These are phyloP conservation scores for Choiromyces venosus DNA, from an alignment of 495 filamentous ascomycete genomes.

Conservation along the genomic window DNA sequence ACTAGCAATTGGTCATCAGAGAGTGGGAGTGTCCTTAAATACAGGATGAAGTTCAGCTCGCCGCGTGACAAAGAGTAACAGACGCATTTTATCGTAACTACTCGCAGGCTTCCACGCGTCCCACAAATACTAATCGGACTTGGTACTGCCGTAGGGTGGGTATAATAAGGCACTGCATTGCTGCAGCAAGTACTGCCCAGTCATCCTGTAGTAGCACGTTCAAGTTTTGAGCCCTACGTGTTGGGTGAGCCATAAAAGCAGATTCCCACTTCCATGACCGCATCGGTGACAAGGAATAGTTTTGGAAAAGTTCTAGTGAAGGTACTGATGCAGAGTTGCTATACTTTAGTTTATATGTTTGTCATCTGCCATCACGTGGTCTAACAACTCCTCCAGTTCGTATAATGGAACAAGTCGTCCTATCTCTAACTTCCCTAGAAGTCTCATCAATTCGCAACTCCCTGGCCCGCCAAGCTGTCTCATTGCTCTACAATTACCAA, in stretches of 20 bases:
- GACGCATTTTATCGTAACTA: too few species aligned
- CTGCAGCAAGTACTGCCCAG: not conserved
- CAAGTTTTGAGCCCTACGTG: not conserved
- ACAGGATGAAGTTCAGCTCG: too few species aligned
- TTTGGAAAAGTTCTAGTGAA: not conserved
- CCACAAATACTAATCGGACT: too few species aligned
- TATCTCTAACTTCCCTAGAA: not conserved
- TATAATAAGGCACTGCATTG: not conserved
- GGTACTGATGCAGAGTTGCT: not conserved
- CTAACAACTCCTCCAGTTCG: not conserved
- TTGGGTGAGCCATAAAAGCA: too few species aligned
- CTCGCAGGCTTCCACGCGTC: too few species aligned
- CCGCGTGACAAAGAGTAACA: too few species aligned
- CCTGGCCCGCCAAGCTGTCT: too few species aligned
- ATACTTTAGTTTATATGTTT: too few species aligned
- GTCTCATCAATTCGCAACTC: not conserved
- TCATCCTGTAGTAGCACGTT: not conserved
- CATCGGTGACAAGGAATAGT: not conserved
- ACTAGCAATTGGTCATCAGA: too few species aligned
- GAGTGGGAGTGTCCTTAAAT: too few species aligned
- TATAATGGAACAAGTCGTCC: not conserved
- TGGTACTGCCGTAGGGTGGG: not conserved
- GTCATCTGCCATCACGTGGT: not conserved
- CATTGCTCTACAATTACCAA: not conserved
- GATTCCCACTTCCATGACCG: not conserved